Base-by-base conservation (phyloP, 441 rosid species). In the Biscutella laevigata region DNA sequence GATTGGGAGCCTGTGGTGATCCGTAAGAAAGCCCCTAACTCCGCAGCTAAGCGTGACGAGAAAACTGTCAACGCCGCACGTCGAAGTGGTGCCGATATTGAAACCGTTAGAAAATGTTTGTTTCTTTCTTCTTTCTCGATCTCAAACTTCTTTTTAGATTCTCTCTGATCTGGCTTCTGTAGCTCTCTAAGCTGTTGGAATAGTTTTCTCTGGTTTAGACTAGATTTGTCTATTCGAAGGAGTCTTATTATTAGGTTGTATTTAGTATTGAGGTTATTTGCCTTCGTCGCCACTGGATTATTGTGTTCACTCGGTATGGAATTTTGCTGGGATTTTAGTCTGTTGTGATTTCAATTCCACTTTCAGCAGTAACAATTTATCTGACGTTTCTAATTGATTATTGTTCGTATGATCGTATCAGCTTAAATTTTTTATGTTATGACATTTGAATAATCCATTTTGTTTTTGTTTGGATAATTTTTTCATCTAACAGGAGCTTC, bases 11-110 rank as follows among this genome's bases (percentile, higher is more conserved):
- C 71, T 3, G 67, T 68, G 5, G 72, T 68, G 32, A 68, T 68
- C 67, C 67, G 68, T 32, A 68, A 68, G 65, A 68, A 44, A 36
- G 52, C 68, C 1, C 65, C 72, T 0, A 68, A 62, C 69, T 11
- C 72, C 6, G 72, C 72, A 1, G 72, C 72, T 0, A 68, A 68
- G 52, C 67, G 68, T 27, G 72, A 68, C 13, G 72, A 68, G 57
- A 68, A 68, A 33, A 58, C 68, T 45, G 69, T 68, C 21, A 68
- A 68, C 72, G 72, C 72, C 2, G 72, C 72, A 62, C 72, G 72
- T 26, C 68, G 72, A 0, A 39, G 39, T 45, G 72, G 72, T 50
- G 72, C 72, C 56, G 72, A 68, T 14, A 68, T 68, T 12, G 72
- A 68, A 22, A 20, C 68, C 61, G 64, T 62, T 19, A 28, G 60